These are phyloP conservation scores for Hirsutella thompsonii DNA, from an alignment of 2,329 filamentous ascomycete genomes.

Conservation along the genomic window DNA sequence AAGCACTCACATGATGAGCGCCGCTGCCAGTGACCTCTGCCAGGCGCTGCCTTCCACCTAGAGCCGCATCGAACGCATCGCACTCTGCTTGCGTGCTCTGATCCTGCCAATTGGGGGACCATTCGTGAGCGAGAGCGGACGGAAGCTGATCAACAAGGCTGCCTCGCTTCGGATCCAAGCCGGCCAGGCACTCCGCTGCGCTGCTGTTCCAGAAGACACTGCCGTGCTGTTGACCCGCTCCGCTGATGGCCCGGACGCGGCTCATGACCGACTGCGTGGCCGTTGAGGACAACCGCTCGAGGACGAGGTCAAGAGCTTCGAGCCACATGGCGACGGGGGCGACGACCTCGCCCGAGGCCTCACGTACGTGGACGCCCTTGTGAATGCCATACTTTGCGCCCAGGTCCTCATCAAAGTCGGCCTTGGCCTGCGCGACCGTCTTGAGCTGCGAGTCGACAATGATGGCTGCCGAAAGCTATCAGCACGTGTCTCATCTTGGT, in stretches of 20 bases:
- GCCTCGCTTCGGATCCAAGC: slow-evolving; percentile 41
- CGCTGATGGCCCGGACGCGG: slow-evolving; percentile 70
- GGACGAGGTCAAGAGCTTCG: slow-evolving; percentile 78
- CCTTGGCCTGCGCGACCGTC: slow-evolving; percentile 73
- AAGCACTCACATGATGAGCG: slow-evolving; percentile 72
- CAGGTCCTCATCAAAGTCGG: slow-evolving; percentile 87
- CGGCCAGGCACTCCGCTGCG: slow-evolving; percentile 51
- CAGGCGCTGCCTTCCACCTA: slow-evolving; percentile 55
- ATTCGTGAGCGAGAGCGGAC: slow-evolving; percentile 66
- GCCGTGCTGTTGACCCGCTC: slow-evolving; percentile 93
- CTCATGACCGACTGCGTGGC: slow-evolving; percentile 42
- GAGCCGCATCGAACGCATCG: slow-evolving; percentile 65
- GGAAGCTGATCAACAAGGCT: slow-evolving; percentile 60
- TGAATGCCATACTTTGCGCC: slow-evolving; percentile 59
- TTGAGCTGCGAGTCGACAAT: slow-evolving; percentile 74
- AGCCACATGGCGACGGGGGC: slow-evolving; percentile 91
- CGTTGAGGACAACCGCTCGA: slow-evolving; percentile 58
- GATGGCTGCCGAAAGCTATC: slow-evolving; percentile 55
- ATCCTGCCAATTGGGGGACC: slow-evolving; percentile 96
- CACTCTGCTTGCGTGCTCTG: slow-evolving; percentile 88
- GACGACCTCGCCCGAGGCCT: slow-evolving; percentile 75
- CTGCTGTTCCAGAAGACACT: slow-evolving; percentile 82
- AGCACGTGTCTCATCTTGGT: no score
- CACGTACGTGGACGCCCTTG: slow-evolving; percentile 80
- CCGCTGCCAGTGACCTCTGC: slow-evolving; percentile 79